Evolutionary conservation across 306 rosid genomes (phyloP).

Genomic region (Gastrolobium bilobum): DNA sequence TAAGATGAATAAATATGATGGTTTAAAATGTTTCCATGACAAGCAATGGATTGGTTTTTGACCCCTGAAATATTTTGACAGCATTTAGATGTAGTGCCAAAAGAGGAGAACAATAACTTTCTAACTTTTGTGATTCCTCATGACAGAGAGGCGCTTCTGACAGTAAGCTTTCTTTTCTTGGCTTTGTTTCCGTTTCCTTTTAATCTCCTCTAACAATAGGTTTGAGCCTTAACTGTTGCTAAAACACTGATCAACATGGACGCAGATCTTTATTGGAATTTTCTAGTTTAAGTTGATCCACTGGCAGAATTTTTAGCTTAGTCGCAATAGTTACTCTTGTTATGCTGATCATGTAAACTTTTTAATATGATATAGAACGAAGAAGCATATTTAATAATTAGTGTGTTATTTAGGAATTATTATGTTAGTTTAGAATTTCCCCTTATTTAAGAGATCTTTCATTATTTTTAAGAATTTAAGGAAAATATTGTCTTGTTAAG

Average conservation of each 20-base stretch:
- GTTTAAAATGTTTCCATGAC: slow-evolving; percentile 32
- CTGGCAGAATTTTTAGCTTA: slow-evolving; percentile 6
- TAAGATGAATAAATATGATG: slow-evolving; percentile 53
- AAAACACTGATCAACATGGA: slow-evolving; percentile 27
- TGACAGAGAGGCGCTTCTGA: slow-evolving; percentile 69
- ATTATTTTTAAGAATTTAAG: too few species aligned
- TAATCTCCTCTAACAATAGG: neutral
- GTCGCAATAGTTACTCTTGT: neutral
- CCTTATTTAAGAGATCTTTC: too few species aligned
- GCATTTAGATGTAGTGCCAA: slow-evolving; percentile 79
- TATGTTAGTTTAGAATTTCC: too few species aligned
- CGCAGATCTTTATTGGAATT: neutral
- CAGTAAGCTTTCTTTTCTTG: slow-evolving; percentile 55
- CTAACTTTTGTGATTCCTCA: slow-evolving; percentile 86
- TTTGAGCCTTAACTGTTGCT: slow-evolving; percentile 34
- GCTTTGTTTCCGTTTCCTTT: slow-evolving; percentile 28
- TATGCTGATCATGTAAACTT: slow-evolving; percentile 19
- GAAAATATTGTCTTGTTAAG: too few species aligned
- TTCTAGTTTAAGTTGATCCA: slow-evolving; percentile 16
- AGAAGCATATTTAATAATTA: too few species aligned
- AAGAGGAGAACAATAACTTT: slow-evolving; percentile 72
- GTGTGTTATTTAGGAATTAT: too few species aligned
- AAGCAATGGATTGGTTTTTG: slow-evolving; percentile 39
- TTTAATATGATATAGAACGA: neutral
- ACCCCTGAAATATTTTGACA: slow-evolving; percentile 56